Percentiles rank a stretch among this genome's conserved stretches.
Evolutionary conservation across 441 rosid species (phyloP).

Genomic region (Mallotus japonicus): DNA sequence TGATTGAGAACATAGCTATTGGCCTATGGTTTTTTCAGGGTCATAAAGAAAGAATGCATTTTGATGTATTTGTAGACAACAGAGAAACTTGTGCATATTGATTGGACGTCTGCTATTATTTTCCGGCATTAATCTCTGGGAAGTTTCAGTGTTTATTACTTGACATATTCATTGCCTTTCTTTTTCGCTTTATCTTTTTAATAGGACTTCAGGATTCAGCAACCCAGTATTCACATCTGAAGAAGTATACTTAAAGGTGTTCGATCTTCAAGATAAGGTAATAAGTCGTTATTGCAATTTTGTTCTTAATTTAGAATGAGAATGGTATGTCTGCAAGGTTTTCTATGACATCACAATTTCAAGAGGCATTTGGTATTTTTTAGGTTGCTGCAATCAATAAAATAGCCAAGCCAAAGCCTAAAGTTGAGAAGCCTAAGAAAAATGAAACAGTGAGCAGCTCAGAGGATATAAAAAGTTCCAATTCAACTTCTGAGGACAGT

Average conservation of each 20-base stretch:
- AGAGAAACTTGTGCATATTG: neutral
- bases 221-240: conserved; percentile 75
- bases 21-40: neutral
- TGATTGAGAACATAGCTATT: neutral
- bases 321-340: neutral
- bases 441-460: conserved; percentile 45
- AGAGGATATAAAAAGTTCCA: conserved; percentile 29
- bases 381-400: conserved; percentile 60
- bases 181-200: neutral
- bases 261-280: conserved; percentile 85
- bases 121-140: neutral
- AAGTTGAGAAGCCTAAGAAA: conserved; percentile 62
- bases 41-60: neutral
- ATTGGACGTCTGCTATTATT: neutral
- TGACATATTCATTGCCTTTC: neutral
- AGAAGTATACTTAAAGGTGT: conserved; percentile 62
- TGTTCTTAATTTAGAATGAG: neutral
- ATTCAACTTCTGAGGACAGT: conserved; percentile 38
- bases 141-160: neutral
- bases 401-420: conserved; percentile 92
- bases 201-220: conserved; percentile 58
- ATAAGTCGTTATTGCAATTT: neutral
- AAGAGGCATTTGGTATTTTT: neutral
- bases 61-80: neutral
- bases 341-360: neutral